A percentile compares a stretch with the other conserved stretches of the same genome.
Conservation (phyloP, 2,329 filamentous ascomycete species). For the Sarocladiaceae sp. region DNA sequence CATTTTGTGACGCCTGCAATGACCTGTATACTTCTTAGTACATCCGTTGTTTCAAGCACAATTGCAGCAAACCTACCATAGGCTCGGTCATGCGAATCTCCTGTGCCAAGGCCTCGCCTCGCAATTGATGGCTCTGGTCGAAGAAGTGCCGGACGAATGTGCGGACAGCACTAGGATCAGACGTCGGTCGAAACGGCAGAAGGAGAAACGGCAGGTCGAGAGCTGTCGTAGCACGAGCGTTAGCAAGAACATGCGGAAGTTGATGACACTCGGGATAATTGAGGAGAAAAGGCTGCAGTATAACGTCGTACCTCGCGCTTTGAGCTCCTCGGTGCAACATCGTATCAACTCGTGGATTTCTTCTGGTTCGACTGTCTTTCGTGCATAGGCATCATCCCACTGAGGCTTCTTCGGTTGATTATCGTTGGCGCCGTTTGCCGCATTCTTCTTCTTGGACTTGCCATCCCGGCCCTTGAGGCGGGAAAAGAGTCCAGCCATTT, state of each 20-base stretch:
- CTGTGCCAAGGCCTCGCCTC: constrained; percentile 69
- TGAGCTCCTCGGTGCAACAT: constrained; percentile 85
- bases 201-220: constrained; percentile 90
- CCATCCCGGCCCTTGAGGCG: constrained; percentile 74
- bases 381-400: constrained; percentile 86
- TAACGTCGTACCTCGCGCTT: constrained; percentile 72
- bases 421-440: constrained; percentile 43
- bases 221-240: constrained; percentile 44
- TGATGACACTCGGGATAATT: not conserved
- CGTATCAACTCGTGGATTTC: constrained; percentile 86
- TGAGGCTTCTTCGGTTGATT: constrained; percentile 63
- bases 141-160: constrained; percentile 94
- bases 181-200: constrained; percentile 88
- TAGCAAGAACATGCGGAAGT: constrained; percentile 12
- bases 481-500: constrained; percentile 56
- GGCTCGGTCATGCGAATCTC: constrained; percentile 91
- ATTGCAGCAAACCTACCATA: constrained; percentile 59
- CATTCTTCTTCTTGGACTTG: constrained; percentile 62
- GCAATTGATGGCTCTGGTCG: constrained; percentile 52
- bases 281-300: constrained; percentile 10
- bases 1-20: constrained; percentile 93
- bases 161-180: constrained; percentile 85
- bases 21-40: constrained; percentile 53
- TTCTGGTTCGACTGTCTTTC: constrained; percentile 77
- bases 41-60: not conserved